Percentiles rank a stretch among this genome's conserved stretches.
phyloP scores from a whole-genome alignment of 768 basidiomycete species.

The Suillus lakei region DNA sequence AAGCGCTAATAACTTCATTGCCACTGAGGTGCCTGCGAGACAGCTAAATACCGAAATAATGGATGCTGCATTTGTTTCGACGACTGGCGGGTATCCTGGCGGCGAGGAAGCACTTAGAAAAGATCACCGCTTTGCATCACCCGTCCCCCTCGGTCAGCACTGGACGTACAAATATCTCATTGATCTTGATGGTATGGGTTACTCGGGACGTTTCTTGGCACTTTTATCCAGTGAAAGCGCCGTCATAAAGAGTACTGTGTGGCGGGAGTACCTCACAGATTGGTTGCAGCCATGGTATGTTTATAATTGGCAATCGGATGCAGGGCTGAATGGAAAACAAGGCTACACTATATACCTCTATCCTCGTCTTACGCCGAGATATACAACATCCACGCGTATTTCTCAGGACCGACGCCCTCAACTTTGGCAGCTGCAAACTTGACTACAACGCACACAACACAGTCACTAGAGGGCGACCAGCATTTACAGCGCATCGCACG shows the following conservation, averaged over 20 bases:
- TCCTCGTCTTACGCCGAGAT: conserved; percentile 88
- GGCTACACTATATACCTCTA: conserved; percentile 95
- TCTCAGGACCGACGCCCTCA: conserved; percentile 78
- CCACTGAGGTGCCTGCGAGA: conserved; percentile 60
- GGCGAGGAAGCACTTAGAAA: conserved; percentile 68
- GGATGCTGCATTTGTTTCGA: conserved; percentile 86
- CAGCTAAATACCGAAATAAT: conserved; percentile 79
- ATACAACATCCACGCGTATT: conserved; percentile 93
- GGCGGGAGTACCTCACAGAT: conserved; percentile 87
- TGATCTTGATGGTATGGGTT: conserved; percentile 95
- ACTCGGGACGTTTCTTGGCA: conserved; percentile 87
- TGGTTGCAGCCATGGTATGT: conserved; percentile 91
- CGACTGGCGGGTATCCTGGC: conserved; percentile 77
- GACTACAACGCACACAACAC: conserved; percentile 39
- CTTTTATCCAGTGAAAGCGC: conserved; percentile 88
- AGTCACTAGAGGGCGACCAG: conserved; percentile 64
- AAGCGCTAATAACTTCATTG: conserved; percentile 57
- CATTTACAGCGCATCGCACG: conserved; percentile 81
- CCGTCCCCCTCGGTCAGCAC: conserved; percentile 82
- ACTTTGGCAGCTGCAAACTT: conserved; percentile 59
- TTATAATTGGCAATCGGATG: background rate
- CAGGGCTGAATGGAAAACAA: conserved; percentile 31
- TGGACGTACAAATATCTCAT: conserved; percentile 95
- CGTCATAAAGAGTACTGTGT: conserved; percentile 89
- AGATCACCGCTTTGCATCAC: conserved; percentile 71